Evolutionary conservation across 495 filamentous ascomycete species (phyloP), one percentile per base, ranked within the genome.

Genomic region (Tirmania nivea): DNA sequence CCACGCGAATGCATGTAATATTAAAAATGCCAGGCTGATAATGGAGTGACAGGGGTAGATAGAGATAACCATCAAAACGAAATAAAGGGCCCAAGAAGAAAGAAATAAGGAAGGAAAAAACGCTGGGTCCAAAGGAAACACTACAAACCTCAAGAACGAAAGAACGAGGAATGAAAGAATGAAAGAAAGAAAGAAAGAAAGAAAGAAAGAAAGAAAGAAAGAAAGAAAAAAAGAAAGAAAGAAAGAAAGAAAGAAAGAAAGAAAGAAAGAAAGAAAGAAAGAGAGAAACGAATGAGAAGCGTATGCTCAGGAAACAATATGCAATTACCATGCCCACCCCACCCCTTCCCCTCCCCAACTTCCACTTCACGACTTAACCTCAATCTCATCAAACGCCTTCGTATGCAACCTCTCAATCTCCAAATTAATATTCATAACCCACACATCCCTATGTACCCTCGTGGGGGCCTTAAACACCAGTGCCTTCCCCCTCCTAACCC

Each of bases 401-500:
- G 73, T 67, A 65, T 80, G 77, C 55, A 81, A 59, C 53, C 80
- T 69, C 64, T 85, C 80, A 66, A 86, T 85, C 66, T 86, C 81
- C 57, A 78, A 76, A 39, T 73, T 75, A 35, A 86, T 79, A 55
- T 71, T 79, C 69, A 83, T 65, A 34, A 86, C 81, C 81, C 81
- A 86, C 45, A 77, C 75, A 68, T 86, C 81, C 55, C 81, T 78
- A 64, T 85, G 81, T 12, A 80, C 71, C 20, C 81, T 71, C 65
- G 75, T 82, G 49, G 80, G 71, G 31, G 81, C 73, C 63, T 79
- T 81, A 59, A 86, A 85, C 12, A 86, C 80, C 35, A 80, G 75
- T 36, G 75, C 78, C 54, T 79, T 70, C 20, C 81, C 81, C 50
- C 75, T 72, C 21, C 72, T 70, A 20, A 48, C 48, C n/a, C 48